phyloP scores from a whole-genome alignment of 805 yeast species.

The Naumovozyma dairenensis region DNA sequence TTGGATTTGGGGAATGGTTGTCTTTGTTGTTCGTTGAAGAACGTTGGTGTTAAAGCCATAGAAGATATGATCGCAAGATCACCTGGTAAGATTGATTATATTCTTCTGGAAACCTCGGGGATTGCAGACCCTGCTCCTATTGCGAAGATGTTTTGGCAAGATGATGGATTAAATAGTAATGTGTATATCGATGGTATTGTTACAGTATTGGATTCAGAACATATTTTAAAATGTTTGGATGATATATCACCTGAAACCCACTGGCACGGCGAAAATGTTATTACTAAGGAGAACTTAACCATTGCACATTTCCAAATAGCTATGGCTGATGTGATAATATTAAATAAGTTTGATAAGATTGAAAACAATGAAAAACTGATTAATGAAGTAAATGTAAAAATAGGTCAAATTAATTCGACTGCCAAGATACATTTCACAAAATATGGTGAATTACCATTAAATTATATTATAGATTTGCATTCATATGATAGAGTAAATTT shows the following conservation, averaged over 20 bases:
- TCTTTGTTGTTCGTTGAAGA: slow-evolving; percentile 91
- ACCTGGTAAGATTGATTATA: slow-evolving; percentile 73
- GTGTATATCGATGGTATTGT: slow-evolving; percentile 88
- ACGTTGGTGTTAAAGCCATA: slow-evolving; percentile 88
- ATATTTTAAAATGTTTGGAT: slow-evolving; percentile 54
- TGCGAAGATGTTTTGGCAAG: slow-evolving; percentile 96
- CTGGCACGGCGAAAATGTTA: slow-evolving; percentile 44
- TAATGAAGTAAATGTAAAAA: slow-evolving; percentile 28
- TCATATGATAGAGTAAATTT: slow-evolving; percentile 47
- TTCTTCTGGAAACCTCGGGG: slow-evolving; percentile 90
- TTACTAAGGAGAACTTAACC: slow-evolving; percentile 37
- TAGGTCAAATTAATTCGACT: slow-evolving; percentile 47
- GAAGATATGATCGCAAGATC: slow-evolving; percentile 71
- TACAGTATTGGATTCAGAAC: slow-evolving; percentile 71
- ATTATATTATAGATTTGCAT: slow-evolving; percentile 61
- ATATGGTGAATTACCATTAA: slow-evolving; percentile 63
- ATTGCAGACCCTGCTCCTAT: slow-evolving; percentile 97
- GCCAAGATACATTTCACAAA: slow-evolving; percentile 60
- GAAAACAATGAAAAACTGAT: slow-evolving; percentile 18
- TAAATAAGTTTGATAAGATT: slow-evolving; percentile 68
- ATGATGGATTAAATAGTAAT: slow-evolving; percentile 73
- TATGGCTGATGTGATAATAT: slow-evolving; percentile 69
- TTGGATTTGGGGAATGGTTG: slow-evolving; percentile 94
- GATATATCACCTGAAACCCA: slow-evolving; percentile 57
- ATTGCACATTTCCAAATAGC: slow-evolving; percentile 89